phyloP scores from a whole-genome alignment of 495 filamentous ascomycete species.

The Penicillium maclennaniae region DNA sequence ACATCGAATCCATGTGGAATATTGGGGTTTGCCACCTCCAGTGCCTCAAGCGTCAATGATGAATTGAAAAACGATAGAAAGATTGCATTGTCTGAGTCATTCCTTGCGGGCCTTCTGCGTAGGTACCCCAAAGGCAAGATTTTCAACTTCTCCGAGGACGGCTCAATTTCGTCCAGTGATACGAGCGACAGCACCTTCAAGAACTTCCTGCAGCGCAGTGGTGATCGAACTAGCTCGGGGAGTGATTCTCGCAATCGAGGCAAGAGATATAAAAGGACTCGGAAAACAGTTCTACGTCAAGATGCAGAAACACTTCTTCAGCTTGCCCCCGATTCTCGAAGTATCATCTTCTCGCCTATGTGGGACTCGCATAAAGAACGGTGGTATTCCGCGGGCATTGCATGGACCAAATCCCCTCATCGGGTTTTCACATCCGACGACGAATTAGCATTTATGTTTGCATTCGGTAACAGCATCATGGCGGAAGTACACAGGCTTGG shows the following conservation, averaged over 20 bases:
- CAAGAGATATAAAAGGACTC: constrained; percentile 14
- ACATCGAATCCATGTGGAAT: constrained; percentile 11
- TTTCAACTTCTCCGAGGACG: constrained; percentile 17
- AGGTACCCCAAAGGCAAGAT: constrained; percentile 18
- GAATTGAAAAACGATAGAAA: constrained; percentile 4
- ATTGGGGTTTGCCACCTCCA: constrained; percentile 18
- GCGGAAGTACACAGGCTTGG: constrained; percentile 52
- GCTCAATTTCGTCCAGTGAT: constrained; percentile 13
- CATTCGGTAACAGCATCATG: constrained; percentile 57
- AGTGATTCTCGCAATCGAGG: background rate
- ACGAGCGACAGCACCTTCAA: constrained; percentile 10
- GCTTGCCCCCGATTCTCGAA: constrained; percentile 14
- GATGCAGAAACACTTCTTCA: constrained; percentile 14
- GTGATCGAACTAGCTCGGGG: no score
- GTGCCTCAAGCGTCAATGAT: constrained; percentile 10
- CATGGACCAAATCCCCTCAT: constrained; percentile 43
- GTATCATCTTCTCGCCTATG: constrained; percentile 18
- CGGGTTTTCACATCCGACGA: constrained; percentile 35
- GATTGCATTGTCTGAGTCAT: constrained; percentile 13
- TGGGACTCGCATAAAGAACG: constrained; percentile 22
- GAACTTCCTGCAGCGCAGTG: constrained; percentile 1
- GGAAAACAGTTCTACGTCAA: constrained; percentile 4
- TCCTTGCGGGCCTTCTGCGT: constrained; percentile 8
- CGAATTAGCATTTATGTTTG: constrained; percentile 45
- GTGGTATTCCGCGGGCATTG: constrained; percentile 35